Evolutionary conservation across 352 stramenopile genomes (phyloP), one percentile per base, ranked within the genome.

Genomic region (Pythium chondricola): DNA sequence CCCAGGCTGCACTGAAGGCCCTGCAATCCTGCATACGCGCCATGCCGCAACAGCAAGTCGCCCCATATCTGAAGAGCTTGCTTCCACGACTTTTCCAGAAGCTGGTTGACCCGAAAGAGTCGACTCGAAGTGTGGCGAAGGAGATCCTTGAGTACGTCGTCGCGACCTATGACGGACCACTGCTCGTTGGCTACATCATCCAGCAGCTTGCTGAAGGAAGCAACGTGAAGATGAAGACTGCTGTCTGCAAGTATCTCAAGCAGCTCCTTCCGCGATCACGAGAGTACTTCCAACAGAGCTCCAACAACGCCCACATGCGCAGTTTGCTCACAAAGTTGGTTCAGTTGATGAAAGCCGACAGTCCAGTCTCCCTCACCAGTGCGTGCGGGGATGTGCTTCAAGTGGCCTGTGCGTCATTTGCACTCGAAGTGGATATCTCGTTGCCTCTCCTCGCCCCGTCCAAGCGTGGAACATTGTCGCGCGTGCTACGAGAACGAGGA

Each of bases 191-290:
- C 5, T 59, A 74, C 25, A 53, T 85, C 17, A 67, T 88, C 25
- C 66, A 78, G 25, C 65, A 85, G 41, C 50, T 93, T 10, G 71
- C 68, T 10, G 77, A 93, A 38, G 79, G 82, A 10, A 80, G 60
- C 37, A 90, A 90, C 52, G 79, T 90, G 69, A 91, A 90, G 45
- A 69, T 88, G 36, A 88, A 85, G 38, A 59, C 58, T 4, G 66
- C 72, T 0, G 72, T 90, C 39, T 88, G 76, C 52, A 55, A 81
- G 26, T 93, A 83, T 32, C 40, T 93, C 14, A 65, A 71, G 17
- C 56, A 75, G 27, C 35, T 90, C 9, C 44, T 93, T 9, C 79
- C 77, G 4, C 41, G 42, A 7, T 69, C 75, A 3, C 56, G 62
- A 11, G 72, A 57, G 10, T 90, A 90, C 24, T 71, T 88, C 43